Percentiles rank a stretch among this genome's conserved stretches.
These are phyloP conservation scores for Hypsizygus ulmarius DNA, from an alignment of 1,284 basidiomycete genomes.

Conservation along the genomic window DNA sequence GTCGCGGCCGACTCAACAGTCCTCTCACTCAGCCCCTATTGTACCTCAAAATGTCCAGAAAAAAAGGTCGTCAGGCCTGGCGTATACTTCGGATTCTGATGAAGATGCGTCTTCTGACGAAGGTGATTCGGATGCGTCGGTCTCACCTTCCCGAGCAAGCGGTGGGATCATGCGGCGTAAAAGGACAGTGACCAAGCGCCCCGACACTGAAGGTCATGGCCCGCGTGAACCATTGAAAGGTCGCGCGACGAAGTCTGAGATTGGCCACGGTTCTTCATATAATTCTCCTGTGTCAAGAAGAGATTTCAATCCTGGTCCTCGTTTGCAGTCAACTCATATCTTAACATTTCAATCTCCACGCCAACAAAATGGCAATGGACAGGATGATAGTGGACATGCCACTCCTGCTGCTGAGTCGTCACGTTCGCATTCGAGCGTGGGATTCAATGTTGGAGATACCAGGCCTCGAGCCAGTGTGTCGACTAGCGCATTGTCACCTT, in stretches of 20 bases:
- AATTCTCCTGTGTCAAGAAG: conserved; percentile 14
- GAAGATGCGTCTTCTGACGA: conserved; percentile 21
- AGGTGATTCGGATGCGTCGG: conserved; percentile 32
- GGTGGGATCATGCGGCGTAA: conserved; percentile 23
- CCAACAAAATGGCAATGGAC: not conserved
- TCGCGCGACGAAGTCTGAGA: conserved; percentile 36
- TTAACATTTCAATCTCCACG: conserved; percentile 12
- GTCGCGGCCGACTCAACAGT: conserved; percentile 19
- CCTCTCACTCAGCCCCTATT: conserved; percentile 18
- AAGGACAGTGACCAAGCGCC: conserved; percentile 32
- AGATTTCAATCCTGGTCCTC: conserved; percentile 18
- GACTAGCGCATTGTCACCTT: conserved; percentile 35
- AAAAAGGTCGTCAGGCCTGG: conserved; percentile 24
- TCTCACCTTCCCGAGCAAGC: not conserved
- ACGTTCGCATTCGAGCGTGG: conserved; percentile 28
- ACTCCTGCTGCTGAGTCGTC: not conserved
- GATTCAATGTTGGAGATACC: conserved; percentile 19
- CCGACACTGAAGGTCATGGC: conserved; percentile 9
- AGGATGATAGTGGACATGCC: not conserved
- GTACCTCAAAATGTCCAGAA: conserved; percentile 14
- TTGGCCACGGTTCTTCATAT: conserved; percentile 34
- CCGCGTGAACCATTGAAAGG: conserved; percentile 17
- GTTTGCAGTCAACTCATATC: conserved; percentile 22
- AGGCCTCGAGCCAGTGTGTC: conserved; percentile 36
- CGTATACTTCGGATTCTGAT: conserved; percentile 31